A percentile compares a stretch with the other conserved stretches of the same genome.
phyloP scores from a whole-genome alignment of 768 basidiomycete species.

The Mycena maculata region DNA sequence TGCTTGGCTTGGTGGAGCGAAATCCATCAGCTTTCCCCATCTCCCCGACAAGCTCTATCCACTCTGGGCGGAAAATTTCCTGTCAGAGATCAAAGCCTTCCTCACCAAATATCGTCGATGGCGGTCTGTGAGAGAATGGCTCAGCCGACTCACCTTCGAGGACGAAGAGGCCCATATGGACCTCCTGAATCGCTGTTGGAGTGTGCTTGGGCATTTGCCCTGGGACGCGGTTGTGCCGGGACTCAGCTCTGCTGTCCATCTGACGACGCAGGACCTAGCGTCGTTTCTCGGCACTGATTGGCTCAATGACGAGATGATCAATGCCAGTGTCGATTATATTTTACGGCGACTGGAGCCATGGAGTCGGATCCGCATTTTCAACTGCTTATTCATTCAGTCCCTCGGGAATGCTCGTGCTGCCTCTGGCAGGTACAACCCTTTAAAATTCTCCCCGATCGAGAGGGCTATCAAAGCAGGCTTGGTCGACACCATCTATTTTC shows the following conservation, averaged over 20 bases:
- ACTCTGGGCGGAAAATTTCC: neutral
- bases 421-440: neutral
- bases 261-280: conserved; percentile 3
- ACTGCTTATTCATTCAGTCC: conserved; percentile 6
- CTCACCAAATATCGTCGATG: neutral
- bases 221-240: neutral
- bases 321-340: conserved; percentile 11
- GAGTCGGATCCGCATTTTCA: conserved; percentile 5
- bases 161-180: neutral
- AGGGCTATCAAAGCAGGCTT: neutral
- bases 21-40: neutral
- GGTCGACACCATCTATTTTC: neutral
- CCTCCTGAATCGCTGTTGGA: neutral
- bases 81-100: neutral
- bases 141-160: neutral
- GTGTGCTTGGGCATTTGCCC: neutral
- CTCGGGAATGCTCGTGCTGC: neutral
- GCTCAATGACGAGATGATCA: conserved; percentile 16
- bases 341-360: neutral
- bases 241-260: conserved; percentile 2
- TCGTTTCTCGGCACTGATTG: neutral
- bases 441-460: neutral
- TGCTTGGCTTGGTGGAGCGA: neutral
- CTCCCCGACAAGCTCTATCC: neutral
- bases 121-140: neutral